Conservation (phyloP, 805 yeast genomes). For the Candida quercuum region DNA sequence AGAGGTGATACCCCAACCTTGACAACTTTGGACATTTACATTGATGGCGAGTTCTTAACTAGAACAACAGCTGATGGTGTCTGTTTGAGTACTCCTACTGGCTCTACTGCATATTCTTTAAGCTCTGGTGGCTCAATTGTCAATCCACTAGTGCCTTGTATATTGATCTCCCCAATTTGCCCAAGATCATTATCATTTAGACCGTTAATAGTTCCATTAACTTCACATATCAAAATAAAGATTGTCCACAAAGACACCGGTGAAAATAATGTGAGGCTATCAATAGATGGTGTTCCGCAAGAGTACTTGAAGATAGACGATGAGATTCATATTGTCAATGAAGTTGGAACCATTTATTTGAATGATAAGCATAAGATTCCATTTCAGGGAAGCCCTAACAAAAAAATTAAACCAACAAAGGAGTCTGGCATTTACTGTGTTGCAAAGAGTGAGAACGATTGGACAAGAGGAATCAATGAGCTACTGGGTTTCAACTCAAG, state of each 20-base stretch:
- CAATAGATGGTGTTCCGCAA: conserved; percentile 82
- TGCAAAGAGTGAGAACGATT: conserved; percentile 76
- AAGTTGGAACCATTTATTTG: conserved; percentile 53
- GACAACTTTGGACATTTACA: conserved; percentile 75
- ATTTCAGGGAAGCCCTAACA: conserved; percentile 16
- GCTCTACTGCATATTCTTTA: conserved; percentile 89
- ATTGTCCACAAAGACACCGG: conserved; percentile 44
- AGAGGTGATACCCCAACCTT: conserved; percentile 86
- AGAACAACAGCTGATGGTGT: conserved; percentile 92
- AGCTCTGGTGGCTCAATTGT: conserved; percentile 91
- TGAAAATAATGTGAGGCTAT: conserved; percentile 48
- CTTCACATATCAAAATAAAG: conserved; percentile 65
- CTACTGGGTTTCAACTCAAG: conserved; percentile 84
- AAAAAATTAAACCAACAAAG: conserved; percentile 14
- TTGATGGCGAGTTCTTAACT: conserved; percentile 80
- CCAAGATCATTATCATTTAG: conserved; percentile 89
- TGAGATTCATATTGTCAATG: conserved; percentile 67
- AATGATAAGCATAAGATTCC: conserved; percentile 44
- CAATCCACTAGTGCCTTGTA: conserved; percentile 81
- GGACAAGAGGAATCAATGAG: conserved; percentile 89
- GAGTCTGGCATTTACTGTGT: conserved; percentile 81
- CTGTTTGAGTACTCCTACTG: conserved; percentile 84
- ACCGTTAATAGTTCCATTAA: conserved; percentile 76
- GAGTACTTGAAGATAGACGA: conserved; percentile 68
- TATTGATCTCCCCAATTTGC: conserved; percentile 83